These are phyloP conservation scores for Quercus tomentella DNA, from an alignment of 331 rosid species.

Conservation along the genomic window DNA sequence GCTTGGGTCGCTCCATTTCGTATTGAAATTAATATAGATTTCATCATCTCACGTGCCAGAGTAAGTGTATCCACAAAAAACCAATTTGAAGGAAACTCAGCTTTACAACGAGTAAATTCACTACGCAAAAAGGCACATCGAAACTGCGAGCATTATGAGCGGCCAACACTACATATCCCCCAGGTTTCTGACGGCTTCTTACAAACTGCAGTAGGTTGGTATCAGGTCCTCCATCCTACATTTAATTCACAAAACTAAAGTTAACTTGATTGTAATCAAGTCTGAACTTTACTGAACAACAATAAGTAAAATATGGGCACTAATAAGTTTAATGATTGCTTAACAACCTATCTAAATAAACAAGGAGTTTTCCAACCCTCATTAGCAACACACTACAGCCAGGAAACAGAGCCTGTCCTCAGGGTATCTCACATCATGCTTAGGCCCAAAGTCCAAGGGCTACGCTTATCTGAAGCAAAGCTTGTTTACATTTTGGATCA, in stretches of 20 bases:
- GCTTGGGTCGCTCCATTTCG: no score
- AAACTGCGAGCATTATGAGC: conserved; percentile 81
- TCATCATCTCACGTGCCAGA: conserved; percentile 63
- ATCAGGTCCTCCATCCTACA: conserved; percentile 77
- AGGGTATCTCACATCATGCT: neutral
- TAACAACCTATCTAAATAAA: neutral
- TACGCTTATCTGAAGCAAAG: no score
- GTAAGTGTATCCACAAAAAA: conserved; percentile 53
- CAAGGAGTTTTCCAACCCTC: neutral
- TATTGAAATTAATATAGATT: no score
- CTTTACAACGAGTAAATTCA: conserved; percentile 60
- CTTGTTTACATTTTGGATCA: no score
- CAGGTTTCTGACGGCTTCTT: conserved; percentile 67
- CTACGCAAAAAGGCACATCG: conserved; percentile 71
- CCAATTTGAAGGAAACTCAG: conserved; percentile 64
- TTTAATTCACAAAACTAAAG: conserved; percentile 14
- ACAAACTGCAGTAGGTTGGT: conserved; percentile 65
- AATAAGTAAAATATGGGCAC: neutral
- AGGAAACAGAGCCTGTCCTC: neutral
- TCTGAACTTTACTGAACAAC: neutral
- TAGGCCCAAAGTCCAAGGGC: no score
- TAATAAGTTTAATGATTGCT: neutral
- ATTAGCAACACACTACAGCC: neutral
- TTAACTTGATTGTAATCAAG: no score
- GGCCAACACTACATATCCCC: conserved; percentile 56